These are phyloP conservation scores for Karstenula rhodostoma DNA, from an alignment of 2,329 filamentous ascomycete genomes.

Conservation along the genomic window DNA sequence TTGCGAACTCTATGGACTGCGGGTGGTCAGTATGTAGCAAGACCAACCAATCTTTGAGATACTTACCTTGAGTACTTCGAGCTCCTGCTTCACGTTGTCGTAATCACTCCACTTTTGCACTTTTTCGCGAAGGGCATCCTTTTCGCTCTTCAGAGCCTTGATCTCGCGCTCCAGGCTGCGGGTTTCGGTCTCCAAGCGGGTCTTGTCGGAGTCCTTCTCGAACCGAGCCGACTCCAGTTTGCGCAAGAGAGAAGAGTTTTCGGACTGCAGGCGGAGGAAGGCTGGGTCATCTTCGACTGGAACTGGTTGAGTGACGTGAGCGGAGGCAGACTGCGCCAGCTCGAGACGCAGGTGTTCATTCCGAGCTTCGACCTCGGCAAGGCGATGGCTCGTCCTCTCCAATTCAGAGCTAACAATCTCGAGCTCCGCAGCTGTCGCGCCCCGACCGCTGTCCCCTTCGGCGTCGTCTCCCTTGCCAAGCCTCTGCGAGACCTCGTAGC, in stretches of 20 bases:
- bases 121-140: slow-evolving; percentile 79
- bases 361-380: slow-evolving; percentile 90
- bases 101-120: slow-evolving; percentile 93
- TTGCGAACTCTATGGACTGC: slow-evolving; percentile 92
- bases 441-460: slow-evolving; percentile 64
- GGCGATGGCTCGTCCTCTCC: slow-evolving; percentile 83
- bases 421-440: slow-evolving; percentile 85
- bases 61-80: slow-evolving; percentile 84
- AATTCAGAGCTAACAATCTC: slow-evolving; percentile 93
- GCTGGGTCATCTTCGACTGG: slow-evolving; percentile 87
- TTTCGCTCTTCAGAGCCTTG: slow-evolving; percentile 77
- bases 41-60: background rate
- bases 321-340: slow-evolving; percentile 86
- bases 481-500: slow-evolving; percentile 93
- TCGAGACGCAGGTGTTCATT: slow-evolving; percentile 94
- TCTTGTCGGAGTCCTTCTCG: slow-evolving; percentile 82
- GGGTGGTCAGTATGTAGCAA: slow-evolving; percentile 18
- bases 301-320: slow-evolving; percentile 64
- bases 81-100: slow-evolving; percentile 92
- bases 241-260: slow-evolving; percentile 90
- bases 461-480: slow-evolving; percentile 75
- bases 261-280: slow-evolving; percentile 86
- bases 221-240: slow-evolving; percentile 85
- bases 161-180: slow-evolving; percentile 83
- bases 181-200: slow-evolving; percentile 76